These are phyloP conservation scores for Sclerotinia nivalis DNA, from an alignment of 2,329 filamentous ascomycete species.

Conservation along the genomic window DNA sequence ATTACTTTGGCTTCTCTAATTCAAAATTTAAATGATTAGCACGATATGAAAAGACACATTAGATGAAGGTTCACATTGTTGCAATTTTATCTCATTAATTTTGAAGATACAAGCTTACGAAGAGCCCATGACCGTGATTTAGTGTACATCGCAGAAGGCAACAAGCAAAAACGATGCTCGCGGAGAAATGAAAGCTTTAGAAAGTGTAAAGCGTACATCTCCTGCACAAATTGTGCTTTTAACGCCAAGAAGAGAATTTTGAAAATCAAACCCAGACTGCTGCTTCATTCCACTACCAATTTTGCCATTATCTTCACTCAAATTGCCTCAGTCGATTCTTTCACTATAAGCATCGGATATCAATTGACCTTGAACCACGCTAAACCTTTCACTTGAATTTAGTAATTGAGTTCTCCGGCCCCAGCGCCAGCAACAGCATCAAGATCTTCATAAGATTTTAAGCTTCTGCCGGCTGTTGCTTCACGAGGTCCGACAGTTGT, in stretches of 20 bases:
- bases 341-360: background rate
- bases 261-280: slow-evolving; percentile 11
- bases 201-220: background rate
- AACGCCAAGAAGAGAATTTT: slow-evolving; percentile 14
- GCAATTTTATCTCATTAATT: slow-evolving; percentile 9
- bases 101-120: slow-evolving; percentile 7
- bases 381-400: slow-evolving; percentile 11
- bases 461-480: slow-evolving; percentile 85
- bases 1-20: too few species aligned
- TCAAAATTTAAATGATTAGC: background rate
- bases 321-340: background rate
- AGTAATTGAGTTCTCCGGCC: slow-evolving; percentile 89
- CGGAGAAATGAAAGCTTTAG: background rate
- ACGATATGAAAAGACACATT: background rate
- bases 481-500: slow-evolving; percentile 82
- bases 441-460: slow-evolving; percentile 97
- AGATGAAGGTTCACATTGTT: background rate
- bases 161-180: slow-evolving; percentile 2
- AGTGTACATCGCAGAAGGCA: slow-evolving; percentile 19
- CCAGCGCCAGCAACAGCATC: slow-evolving; percentile 78
- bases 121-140: slow-evolving; percentile 1
- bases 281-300: slow-evolving; percentile 4
- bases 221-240: slow-evolving; percentile 14
- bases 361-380: background rate
- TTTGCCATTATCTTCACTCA: slow-evolving; percentile 5